phyloP scores from a whole-genome alignment of 2,329 filamentous ascomycete genomes.

The Phyllosticta paracitricarpa region DNA sequence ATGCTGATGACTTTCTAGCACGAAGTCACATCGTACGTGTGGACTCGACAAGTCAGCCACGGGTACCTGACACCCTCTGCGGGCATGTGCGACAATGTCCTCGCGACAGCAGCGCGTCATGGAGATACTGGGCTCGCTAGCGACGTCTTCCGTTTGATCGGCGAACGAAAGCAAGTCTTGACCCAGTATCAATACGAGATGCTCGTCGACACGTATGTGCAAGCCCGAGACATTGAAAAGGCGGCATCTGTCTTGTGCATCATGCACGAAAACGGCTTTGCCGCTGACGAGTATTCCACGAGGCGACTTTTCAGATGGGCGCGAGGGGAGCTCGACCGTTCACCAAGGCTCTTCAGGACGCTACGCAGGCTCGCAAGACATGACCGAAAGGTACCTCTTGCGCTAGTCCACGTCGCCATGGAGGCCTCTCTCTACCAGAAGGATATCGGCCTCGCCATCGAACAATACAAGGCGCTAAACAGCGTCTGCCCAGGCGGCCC shows the following conservation, averaged over 20 bases:
- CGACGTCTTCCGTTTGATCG: conserved; percentile 58
- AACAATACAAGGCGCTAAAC: conserved; percentile 53
- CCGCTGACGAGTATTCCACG: conserved; percentile 50
- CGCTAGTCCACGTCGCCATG: conserved; percentile 43
- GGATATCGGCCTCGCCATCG: conserved; percentile 42
- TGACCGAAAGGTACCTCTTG: conserved; percentile 41
- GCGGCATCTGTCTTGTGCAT: conserved; percentile 63
- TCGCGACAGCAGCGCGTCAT: conserved; percentile 60
- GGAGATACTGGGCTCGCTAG: conserved; percentile 61
- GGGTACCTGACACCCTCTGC: conserved; percentile 53
- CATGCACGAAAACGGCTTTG: conserved; percentile 56
- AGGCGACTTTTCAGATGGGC: conserved; percentile 52
- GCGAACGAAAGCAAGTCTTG: conserved; percentile 48
- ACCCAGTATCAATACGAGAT: conserved; percentile 67
- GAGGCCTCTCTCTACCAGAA: conserved; percentile 38
- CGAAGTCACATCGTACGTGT: conserved; percentile 57
- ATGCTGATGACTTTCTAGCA: conserved; percentile 34
- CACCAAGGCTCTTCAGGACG: conserved; percentile 44
- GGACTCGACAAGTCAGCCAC: conserved; percentile 55
- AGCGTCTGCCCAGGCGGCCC: conserved; percentile 37
- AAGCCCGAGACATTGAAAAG: conserved; percentile 49
- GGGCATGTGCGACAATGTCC: conserved; percentile 55
- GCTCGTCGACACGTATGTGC: conserved; percentile 60
- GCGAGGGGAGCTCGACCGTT: conserved; percentile 29
- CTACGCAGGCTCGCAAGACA: conserved; percentile 46